phyloP scores from a whole-genome alignment of 2,329 filamentous ascomycete genomes.

The Fusarium pseudocircinatum region DNA sequence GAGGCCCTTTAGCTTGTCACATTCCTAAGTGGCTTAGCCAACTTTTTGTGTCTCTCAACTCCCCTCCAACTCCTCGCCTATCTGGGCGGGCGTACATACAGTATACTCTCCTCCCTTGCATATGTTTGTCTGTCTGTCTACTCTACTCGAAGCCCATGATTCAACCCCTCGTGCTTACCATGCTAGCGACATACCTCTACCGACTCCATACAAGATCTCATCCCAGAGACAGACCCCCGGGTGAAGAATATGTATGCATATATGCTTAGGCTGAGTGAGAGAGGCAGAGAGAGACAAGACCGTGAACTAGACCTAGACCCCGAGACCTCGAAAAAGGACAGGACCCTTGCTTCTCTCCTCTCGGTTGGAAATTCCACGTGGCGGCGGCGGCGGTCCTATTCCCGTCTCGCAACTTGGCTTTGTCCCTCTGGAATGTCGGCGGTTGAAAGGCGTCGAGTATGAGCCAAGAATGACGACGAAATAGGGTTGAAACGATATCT shows the following conservation, averaged over 20 bases:
- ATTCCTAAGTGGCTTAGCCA: conserved; percentile 2
- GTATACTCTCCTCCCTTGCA: conserved; percentile 2
- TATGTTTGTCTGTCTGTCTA: not conserved
- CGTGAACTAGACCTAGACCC: not conserved
- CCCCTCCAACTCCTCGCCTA: not conserved
- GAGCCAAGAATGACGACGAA: conserved; percentile 1
- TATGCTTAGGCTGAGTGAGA: not conserved
- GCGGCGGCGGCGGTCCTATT: conserved; percentile 8
- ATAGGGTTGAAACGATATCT: not conserved
- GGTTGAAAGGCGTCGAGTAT: not conserved
- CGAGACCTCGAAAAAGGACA: not conserved
- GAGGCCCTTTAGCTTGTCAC: not conserved
- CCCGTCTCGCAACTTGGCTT: not conserved
- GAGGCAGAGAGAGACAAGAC: conserved; percentile 2
- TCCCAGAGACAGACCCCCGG: not conserved
- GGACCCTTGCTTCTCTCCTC: not conserved
- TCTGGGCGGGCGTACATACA: not conserved
- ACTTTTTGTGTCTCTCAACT: not conserved
- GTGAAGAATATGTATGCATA: not conserved
- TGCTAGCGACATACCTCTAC: not conserved
- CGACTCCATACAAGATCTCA: not conserved
- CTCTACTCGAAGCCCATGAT: not conserved
- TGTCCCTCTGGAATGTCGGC: conserved; percentile 17
- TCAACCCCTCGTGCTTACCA: conserved; percentile 14
- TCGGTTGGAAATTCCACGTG: conserved; percentile 18